phyloP scores from a whole-genome alignment of 2,329 filamentous ascomycete species.

The Phaeoacremonium minimum region DNA sequence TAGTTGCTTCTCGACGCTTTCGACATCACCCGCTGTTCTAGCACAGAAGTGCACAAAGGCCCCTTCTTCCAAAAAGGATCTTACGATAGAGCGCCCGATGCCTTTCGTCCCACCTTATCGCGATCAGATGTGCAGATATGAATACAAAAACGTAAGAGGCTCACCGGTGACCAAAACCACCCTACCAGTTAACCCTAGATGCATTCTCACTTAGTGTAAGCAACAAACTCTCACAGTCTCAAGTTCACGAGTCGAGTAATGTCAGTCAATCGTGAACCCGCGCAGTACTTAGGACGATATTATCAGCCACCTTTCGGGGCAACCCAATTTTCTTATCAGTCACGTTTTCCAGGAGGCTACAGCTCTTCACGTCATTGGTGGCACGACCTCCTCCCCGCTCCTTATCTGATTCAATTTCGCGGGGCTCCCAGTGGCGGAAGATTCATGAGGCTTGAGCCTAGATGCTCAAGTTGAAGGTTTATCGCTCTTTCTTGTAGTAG shows the following conservation, averaged over 20 bases:
- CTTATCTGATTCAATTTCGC: too few relatives aligned
- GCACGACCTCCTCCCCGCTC: too few relatives aligned
- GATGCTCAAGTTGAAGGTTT: too few relatives aligned
- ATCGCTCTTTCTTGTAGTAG: too few relatives aligned
- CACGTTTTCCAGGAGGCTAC: neutral
- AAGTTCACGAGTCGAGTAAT: neutral
- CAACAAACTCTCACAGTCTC: neutral
- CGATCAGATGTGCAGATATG: neutral
- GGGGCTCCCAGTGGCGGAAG: too few relatives aligned
- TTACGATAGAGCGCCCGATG: conserved; percentile 12
- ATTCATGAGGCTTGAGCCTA: too few relatives aligned
- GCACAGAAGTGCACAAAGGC: conserved; percentile 15
- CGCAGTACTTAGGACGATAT: too few relatives aligned
- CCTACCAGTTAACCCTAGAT: conserved; percentile 26
- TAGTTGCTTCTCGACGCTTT: conserved; percentile 3
- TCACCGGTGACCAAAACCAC: conserved; percentile 26
- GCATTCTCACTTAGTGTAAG: conserved; percentile 15
- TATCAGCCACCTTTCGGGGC: neutral
- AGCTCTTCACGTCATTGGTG: neutral
- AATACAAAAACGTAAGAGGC: neutral
- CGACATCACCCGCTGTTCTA: conserved; percentile 10
- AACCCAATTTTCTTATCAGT: neutral
- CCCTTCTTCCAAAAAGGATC: conserved; percentile 12
- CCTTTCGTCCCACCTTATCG: conserved; percentile 10
- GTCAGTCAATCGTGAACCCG: neutral